These are phyloP conservation scores for Hexamita inflata DNA, from an alignment of 208 protist genomes.

Conservation along the genomic window DNA sequence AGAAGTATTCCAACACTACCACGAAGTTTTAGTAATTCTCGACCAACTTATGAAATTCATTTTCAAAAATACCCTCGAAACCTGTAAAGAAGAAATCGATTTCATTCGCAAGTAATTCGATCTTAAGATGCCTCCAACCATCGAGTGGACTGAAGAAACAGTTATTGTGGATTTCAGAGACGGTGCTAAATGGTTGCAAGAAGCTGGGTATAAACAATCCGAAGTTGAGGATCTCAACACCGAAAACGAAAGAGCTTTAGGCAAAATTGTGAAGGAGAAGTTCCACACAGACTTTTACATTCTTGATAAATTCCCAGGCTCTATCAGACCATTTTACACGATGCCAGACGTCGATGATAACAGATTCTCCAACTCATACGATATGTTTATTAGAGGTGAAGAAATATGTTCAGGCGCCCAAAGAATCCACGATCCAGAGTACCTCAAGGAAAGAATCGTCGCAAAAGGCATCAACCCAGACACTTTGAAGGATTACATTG, in stretches of 20 bases:
- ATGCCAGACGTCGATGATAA: constrained; percentile 72
- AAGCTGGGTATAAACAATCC: constrained; percentile 33
- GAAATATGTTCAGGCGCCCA: constrained; percentile 98
- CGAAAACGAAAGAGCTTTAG: constrained; percentile 77
- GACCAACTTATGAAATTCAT: constrained; percentile 83
- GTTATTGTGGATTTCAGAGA: constrained; percentile 49
- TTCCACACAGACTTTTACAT: constrained; percentile 97
- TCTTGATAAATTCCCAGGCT: constrained; percentile 86
- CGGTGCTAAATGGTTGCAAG: constrained; percentile 72
- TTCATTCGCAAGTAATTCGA: constrained; percentile 61
- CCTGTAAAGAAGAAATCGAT: constrained; percentile 51
- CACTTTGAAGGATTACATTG: constrained; percentile 67
- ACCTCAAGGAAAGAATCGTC: background rate
- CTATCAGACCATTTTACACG: constrained; percentile 96
- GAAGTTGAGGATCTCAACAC: constrained; percentile 54
- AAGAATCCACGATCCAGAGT: constrained; percentile 79
- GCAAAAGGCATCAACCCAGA: background rate
- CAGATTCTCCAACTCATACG: constrained; percentile 74
- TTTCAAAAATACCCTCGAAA: constrained; percentile 64
- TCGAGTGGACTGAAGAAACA: constrained; percentile 58
- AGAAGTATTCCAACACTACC: constrained; percentile 94
- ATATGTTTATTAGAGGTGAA: constrained; percentile 97
- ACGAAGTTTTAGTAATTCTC: constrained; percentile 85
- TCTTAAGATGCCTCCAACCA: constrained; percentile 64
- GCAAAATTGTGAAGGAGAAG: constrained; percentile 78